Evolutionary conservation across 306 rosid genomes (phyloP), one percentile per base, ranked within the genome.

Genomic region (Citrullus colocynthis): DNA sequence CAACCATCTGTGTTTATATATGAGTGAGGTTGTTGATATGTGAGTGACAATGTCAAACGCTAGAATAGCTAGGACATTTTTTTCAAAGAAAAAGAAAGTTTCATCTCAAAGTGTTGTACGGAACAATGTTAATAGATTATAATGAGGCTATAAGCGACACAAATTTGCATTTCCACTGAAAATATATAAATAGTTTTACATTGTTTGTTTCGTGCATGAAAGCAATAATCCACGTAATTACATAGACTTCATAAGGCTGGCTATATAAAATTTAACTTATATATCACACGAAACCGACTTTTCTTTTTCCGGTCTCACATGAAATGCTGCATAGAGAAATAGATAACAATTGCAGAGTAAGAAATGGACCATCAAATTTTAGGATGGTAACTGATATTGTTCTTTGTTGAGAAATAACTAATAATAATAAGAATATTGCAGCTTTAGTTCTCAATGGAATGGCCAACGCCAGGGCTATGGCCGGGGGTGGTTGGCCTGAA

Each of bases 381-480:
- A 11, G 5, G 17, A 48, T 48, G 16, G 16, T 48, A 48, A 48
- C 6, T 48, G 52, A 3, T 13, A 13, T 48, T 34, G 18, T 34
- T 63, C 24, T 17, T 63, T 34, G 44, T 15, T 32, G 45, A 63
- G 45, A 16, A 16, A 63, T 34, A 32, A 32, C 69, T 20, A 32
- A 34, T 63, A 4, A 1, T 16, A 28, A 21, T 4, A 58, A n/a
- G 13, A 59, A 14, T 61, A 16, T 15, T 36, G 48, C 3, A 12
- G 51, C 37, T 54, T 77, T 77, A 77, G 55, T 81, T 60, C 36
- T 86, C 71, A 79, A 78, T 10, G 67, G 79, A 64, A 69, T 89
- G 90, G 69, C 92, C 92, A 67, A 86, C 88, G 12, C 91, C 90
- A 6, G 97, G 97, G 82, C 96, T 90, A 80, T 87, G 85, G 21